These are phyloP conservation scores for Pseudocercospora musae DNA, from an alignment of 2,329 filamentous ascomycete species.

Conservation along the genomic window DNA sequence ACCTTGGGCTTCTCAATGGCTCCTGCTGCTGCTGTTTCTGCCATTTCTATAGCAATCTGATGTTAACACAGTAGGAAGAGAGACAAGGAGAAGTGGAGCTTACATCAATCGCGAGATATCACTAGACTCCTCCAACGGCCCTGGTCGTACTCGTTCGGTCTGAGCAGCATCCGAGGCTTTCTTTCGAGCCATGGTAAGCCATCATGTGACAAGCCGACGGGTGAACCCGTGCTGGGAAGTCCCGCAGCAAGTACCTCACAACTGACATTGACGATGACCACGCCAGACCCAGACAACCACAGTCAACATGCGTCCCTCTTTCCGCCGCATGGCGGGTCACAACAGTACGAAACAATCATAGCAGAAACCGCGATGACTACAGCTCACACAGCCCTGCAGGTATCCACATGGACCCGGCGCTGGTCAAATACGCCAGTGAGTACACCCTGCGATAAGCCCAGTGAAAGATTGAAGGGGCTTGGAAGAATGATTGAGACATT, in stretches of 20 bases:
- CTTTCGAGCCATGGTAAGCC: background rate
- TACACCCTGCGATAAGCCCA: slow-evolving; percentile 30
- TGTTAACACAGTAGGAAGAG: background rate
- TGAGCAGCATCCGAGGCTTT: background rate
- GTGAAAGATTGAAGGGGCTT: background rate
- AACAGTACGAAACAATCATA: slow-evolving; percentile 31
- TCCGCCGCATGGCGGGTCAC: slow-evolving; percentile 37
- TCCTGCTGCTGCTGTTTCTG: slow-evolving; percentile 18
- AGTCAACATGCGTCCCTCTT: slow-evolving; percentile 31
- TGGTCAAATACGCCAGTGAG: slow-evolving; percentile 54
- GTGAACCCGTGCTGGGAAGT: background rate
- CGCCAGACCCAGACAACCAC: slow-evolving; percentile 2
- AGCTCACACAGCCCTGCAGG: slow-evolving; percentile 36
- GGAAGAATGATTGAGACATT: background rate
- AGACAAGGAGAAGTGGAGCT: background rate
- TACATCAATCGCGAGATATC: background rate
- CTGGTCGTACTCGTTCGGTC: background rate
- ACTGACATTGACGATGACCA: slow-evolving; percentile 2
- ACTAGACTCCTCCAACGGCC: background rate
- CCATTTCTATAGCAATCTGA: slow-evolving; percentile 16
- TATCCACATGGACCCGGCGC: slow-evolving; percentile 53
- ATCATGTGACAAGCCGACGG: background rate
- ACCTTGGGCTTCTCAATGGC: slow-evolving; percentile 48
- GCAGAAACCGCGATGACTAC: background rate
- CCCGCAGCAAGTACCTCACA: background rate